Percentiles rank a stretch among this genome's conserved stretches.
phyloP scores from a whole-genome alignment of 495 filamentous ascomycete species.

The Annulohypoxylon nitens region DNA sequence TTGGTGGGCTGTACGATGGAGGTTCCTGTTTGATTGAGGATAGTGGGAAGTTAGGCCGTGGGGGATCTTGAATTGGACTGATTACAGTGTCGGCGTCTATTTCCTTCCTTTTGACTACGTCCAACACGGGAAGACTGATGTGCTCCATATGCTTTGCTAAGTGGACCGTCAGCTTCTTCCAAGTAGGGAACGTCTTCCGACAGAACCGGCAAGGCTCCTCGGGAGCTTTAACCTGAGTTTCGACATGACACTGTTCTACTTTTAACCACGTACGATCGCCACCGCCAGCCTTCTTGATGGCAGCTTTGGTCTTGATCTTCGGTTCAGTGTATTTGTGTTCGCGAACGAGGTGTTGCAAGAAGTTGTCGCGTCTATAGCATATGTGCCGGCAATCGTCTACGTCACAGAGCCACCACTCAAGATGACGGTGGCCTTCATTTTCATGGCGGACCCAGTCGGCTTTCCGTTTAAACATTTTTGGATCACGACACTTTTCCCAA shows the following conservation, averaged over 20 bases:
- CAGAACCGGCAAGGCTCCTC: conserved; percentile 95
- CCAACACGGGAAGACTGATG: conserved; percentile 86
- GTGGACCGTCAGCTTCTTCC: conserved; percentile 96
- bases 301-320: conserved; percentile 70
- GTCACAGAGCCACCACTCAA: conserved; percentile 94
- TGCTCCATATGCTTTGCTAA: conserved; percentile 98
- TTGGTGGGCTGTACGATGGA: conserved; percentile 34
- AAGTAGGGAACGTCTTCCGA: conserved; percentile 81
- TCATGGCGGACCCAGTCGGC: conserved; percentile 98
- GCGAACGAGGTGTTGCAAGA: conserved; percentile 92
- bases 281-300: conserved; percentile 66
- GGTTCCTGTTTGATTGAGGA: conserved; percentile 54
- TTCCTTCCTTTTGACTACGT: conserved; percentile 72
- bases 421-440: conserved; percentile 90
- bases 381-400: conserved; percentile 83
- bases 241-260: conserved; percentile 83
- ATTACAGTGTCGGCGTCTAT: conserved; percentile 72
- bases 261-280: conserved; percentile 77
- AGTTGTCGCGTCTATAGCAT: conserved; percentile 95
- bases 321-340: conserved; percentile 93
- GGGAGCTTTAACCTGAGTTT: conserved; percentile 72
- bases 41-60: conserved; percentile 56
- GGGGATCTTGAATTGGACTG: conserved; percentile 71
- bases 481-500: conserved; percentile 84
- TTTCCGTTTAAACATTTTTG: conserved; percentile 97